Evolutionary conservation across 345 rosid species (phyloP).

Genomic region (Erodium maritimum): DNA sequence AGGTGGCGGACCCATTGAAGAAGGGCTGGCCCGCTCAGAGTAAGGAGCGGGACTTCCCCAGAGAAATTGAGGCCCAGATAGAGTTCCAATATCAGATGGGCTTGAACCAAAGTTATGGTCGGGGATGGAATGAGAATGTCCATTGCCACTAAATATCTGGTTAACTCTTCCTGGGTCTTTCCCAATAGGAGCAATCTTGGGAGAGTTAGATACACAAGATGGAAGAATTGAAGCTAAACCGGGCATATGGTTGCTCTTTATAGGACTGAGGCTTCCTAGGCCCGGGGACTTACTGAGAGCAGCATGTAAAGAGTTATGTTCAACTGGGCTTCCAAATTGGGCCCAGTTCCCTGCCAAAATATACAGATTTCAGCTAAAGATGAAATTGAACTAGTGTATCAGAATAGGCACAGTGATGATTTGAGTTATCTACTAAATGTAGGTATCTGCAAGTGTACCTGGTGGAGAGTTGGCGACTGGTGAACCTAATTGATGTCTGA

Average conservation of each 20-base stretch:
- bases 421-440: neutral
- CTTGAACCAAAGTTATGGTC: too few species aligned
- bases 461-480: slow-evolving; percentile 80
- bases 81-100: slow-evolving; percentile 47
- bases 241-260: slow-evolving; percentile 37
- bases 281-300: slow-evolving; percentile 53
- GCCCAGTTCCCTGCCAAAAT: slow-evolving; percentile 62
- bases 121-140: too few species aligned
- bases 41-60: slow-evolving; percentile 78
- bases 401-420: neutral
- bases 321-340: slow-evolving; percentile 56
- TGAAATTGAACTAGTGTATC: too few species aligned
- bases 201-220: slow-evolving; percentile 36
- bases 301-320: slow-evolving; percentile 47
- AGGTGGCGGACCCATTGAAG: slow-evolving; percentile 36
- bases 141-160: slow-evolving; percentile 29
- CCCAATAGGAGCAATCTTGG: slow-evolving; percentile 59
- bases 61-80: slow-evolving; percentile 76
- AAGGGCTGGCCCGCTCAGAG: slow-evolving; percentile 38
- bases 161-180: slow-evolving; percentile 55
- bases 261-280: slow-evolving; percentile 39
- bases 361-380: slow-evolving; percentile 8
- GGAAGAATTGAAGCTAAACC: slow-evolving; percentile 89
- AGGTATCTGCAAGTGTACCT: slow-evolving; percentile 24
- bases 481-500: slow-evolving; percentile 58